These are phyloP conservation scores for Zychaea mexicana DNA, from an alignment of 371 early-diverging fungal genomes.

Conservation along the genomic window DNA sequence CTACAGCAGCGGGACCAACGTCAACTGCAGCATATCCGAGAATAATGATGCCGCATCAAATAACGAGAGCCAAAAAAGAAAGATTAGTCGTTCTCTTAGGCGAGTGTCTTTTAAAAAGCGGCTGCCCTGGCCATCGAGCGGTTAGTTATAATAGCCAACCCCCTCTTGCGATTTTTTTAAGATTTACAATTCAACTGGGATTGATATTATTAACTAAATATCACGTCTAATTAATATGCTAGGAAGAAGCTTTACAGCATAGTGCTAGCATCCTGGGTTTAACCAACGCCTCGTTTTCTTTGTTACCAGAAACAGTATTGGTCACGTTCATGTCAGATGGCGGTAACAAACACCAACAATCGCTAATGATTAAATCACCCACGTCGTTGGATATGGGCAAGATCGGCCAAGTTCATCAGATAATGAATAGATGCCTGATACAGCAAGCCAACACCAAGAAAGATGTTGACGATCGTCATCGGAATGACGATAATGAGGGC, in stretches of 20 bases:
- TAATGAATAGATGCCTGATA: constrained; percentile 33
- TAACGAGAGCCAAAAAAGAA: neutral
- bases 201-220: neutral
- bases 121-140: constrained; percentile 48
- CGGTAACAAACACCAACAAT: constrained; percentile 12
- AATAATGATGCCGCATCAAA: no score
- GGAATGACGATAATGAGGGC: neutral
- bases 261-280: constrained; percentile 23
- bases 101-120: constrained; percentile 37
- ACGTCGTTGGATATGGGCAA: constrained; percentile 43
- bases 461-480: constrained; percentile 13
- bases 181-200: neutral
- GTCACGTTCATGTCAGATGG: constrained; percentile 21
- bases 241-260: constrained; percentile 44
- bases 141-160: constrained; percentile 16
- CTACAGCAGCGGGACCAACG: no score
- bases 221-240: neutral
- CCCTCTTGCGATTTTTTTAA: no score
- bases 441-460: constrained; percentile 22
- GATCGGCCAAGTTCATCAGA: constrained; percentile 33
- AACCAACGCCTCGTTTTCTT: constrained; percentile 35
- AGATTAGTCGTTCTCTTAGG: constrained; percentile 22
- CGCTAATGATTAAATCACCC: constrained; percentile 46
- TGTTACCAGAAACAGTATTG: constrained; percentile 44
- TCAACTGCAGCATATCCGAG: no score